These are phyloP conservation scores for Exophiala sideris DNA, from an alignment of 2,329 filamentous ascomycete species.

Conservation along the genomic window DNA sequence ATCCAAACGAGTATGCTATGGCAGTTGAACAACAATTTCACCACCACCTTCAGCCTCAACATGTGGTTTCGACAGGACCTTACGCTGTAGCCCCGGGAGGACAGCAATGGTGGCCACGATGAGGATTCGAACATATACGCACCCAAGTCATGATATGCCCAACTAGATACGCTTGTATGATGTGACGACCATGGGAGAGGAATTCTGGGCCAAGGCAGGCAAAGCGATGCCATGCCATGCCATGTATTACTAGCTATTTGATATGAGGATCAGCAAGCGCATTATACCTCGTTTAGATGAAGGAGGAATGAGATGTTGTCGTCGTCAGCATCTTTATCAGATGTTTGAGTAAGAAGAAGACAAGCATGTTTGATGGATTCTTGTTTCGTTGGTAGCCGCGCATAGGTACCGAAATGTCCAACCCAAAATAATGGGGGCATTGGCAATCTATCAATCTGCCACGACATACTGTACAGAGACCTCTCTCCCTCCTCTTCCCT, in stretches of 20 bases:
- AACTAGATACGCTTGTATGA: background rate
- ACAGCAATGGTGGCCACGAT: slow-evolving; percentile 8
- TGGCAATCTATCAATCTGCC: too few species aligned
- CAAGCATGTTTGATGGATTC: too few species aligned
- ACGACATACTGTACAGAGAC: background rate
- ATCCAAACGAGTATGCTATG: background rate
- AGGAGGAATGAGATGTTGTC: background rate
- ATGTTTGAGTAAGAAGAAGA: background rate
- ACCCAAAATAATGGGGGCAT: too few species aligned
- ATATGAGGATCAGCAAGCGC: too few species aligned
- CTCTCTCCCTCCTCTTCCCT: background rate
- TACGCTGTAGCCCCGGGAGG: slow-evolving; percentile 1
- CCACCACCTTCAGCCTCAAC: slow-evolving; percentile 3
- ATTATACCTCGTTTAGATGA: background rate
- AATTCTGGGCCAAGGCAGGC: too few species aligned
- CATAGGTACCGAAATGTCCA: background rate
- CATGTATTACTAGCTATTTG: background rate
- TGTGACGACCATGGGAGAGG: background rate
- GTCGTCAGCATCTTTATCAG: background rate
- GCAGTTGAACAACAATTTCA: slow-evolving; percentile 4
- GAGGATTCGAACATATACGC: background rate
- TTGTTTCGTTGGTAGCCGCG: background rate
- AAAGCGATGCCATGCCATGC: background rate
- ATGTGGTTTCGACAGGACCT: slow-evolving; percentile 11
- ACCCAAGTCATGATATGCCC: background rate